Evolutionary conservation across 2,329 filamentous ascomycete species (phyloP), one percentile per base, ranked within the genome.

Genomic region (Pseudogymnoascus sp.): DNA sequence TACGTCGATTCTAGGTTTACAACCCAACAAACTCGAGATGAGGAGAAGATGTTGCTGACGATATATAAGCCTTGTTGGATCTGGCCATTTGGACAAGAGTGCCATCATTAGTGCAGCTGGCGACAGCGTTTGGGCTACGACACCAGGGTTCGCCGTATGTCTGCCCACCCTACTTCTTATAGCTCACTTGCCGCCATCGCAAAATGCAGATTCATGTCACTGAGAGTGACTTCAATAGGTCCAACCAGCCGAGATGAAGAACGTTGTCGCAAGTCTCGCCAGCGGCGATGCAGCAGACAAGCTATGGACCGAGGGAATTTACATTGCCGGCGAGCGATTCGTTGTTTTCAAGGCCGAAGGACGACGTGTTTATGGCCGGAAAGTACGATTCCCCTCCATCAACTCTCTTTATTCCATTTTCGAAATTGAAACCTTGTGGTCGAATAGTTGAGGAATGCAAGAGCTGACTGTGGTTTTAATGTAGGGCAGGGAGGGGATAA

Each of bases 71-170:
- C 85, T 96, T 70, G 83, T 95, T 72, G 87, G 81, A 77, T 86
- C 82, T 70, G 86, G 86, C 71, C 87, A 92, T 73, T 77, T 96
- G 72, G 88, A 94, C 79, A 87, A 91, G 79, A 91, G 82, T 70
- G 89, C 89, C 72, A 91, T 96, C 74, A 86, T 94, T 80, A 91
- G 88, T 76, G 78, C 77, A 66, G 88, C 88, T 68, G 90, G 91
- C 70, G 88, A 89, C 76, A 91, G 86, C 73, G 81, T 84, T 69
- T 95, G 91, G 90, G 91, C 91, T 64, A 73, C 79, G 39, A 86
- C 86, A 25, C 22, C 82, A 60, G 83, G 80, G 67, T 96, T 96
- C 79, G 63, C 64, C 8, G 71, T 73, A 70, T 62, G 70, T 68
- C 58, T 50, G 34, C 14, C 16, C 38, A 12, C 12, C 12, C 3